A percentile compares a stretch with the other conserved stretches of the same genome.
These are phyloP conservation scores for Immersiporthe knoxdaviesiana DNA, from an alignment of 2,329 filamentous ascomycete species.

Conservation along the genomic window DNA sequence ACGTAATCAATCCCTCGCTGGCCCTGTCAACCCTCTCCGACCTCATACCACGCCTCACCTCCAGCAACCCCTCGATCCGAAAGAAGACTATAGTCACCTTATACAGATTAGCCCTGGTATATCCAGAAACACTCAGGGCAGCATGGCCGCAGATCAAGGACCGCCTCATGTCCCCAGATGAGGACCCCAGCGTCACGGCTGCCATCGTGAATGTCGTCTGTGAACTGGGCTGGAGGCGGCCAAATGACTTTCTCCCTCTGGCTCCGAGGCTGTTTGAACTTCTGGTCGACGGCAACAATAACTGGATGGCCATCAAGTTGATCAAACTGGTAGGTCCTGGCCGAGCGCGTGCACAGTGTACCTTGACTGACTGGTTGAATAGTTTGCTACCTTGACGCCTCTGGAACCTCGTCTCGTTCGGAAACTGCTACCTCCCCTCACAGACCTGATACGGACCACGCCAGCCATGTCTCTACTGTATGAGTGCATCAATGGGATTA, in stretches of 20 bases:
- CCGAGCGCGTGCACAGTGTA: too few relatives aligned
- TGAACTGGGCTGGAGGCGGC: slow-evolving; percentile 90
- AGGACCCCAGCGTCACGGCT: slow-evolving; percentile 91
- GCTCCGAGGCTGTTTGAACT: slow-evolving; percentile 92
- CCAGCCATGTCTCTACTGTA: slow-evolving; percentile 98
- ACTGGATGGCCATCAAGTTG: slow-evolving; percentile 99
- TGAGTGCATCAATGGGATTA: slow-evolving; percentile 98
- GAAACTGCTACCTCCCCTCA: slow-evolving; percentile 88
- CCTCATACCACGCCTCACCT: slow-evolving; percentile 80
- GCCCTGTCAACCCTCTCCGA: slow-evolving; percentile 88
- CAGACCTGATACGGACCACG: slow-evolving; percentile 90
- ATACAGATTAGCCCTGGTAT: slow-evolving; percentile 92
- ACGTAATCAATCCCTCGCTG: slow-evolving; percentile 90
- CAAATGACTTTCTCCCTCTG: slow-evolving; percentile 89
- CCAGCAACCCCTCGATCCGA: slow-evolving; percentile 81
- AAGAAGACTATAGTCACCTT: slow-evolving; percentile 97
- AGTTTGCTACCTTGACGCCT: slow-evolving; percentile 94
- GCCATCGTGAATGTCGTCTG: slow-evolving; percentile 97
- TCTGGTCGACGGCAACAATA: slow-evolving; percentile 88
- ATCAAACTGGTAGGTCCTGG: slow-evolving; percentile 80
- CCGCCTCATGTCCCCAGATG: slow-evolving; percentile 82
- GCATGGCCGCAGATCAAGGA: slow-evolving; percentile 99
- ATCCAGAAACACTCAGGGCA: slow-evolving; percentile 87
- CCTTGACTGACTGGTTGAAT: slow-evolving; percentile 22
- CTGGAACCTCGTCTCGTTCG: slow-evolving; percentile 88